These are phyloP conservation scores for Plantago elongata DNA, from an alignment of 257 asterid species.

Conservation along the genomic window DNA sequence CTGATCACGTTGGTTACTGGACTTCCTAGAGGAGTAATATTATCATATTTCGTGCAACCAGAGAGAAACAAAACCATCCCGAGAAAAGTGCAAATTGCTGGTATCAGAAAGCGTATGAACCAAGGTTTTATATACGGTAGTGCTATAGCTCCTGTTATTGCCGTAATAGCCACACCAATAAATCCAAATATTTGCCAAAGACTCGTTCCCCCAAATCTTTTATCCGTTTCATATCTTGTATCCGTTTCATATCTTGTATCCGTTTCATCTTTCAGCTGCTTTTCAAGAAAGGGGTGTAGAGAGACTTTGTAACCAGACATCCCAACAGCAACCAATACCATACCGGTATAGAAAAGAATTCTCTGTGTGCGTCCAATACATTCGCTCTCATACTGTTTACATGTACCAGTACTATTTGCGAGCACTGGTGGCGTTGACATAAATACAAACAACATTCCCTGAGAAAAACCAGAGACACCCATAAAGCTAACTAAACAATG, in stretches of 20 bases:
- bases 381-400: conserved; percentile 36
- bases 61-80: conserved; percentile 25
- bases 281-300: conserved; percentile 25
- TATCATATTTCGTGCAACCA: conserved; percentile 24
- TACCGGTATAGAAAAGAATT: conserved; percentile 43
- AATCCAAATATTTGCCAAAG: conserved; percentile 3
- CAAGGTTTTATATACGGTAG: conserved; percentile 60
- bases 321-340: conserved; percentile 51
- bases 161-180: conserved; percentile 14
- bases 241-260: background rate
- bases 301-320: conserved; percentile 45
- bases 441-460: conserved; percentile 50
- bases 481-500: too few species aligned
- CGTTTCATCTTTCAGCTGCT: conserved; percentile 18
- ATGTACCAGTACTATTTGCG: conserved; percentile 32
- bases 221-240: background rate
- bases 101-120: conserved; percentile 53
- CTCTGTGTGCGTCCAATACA: conserved; percentile 48
- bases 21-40: conserved; percentile 21
- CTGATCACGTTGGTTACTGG: conserved; percentile 34
- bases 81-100: conserved; percentile 38
- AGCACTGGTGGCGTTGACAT: conserved; percentile 66
- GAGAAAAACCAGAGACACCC: background rate
- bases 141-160: conserved; percentile 43
- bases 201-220: background rate